Percentiles rank a stretch among this genome's conserved stretches.
These are phyloP conservation scores for Rhypophila decipiens DNA, from an alignment of 495 filamentous ascomycete species.

Conservation along the genomic window DNA sequence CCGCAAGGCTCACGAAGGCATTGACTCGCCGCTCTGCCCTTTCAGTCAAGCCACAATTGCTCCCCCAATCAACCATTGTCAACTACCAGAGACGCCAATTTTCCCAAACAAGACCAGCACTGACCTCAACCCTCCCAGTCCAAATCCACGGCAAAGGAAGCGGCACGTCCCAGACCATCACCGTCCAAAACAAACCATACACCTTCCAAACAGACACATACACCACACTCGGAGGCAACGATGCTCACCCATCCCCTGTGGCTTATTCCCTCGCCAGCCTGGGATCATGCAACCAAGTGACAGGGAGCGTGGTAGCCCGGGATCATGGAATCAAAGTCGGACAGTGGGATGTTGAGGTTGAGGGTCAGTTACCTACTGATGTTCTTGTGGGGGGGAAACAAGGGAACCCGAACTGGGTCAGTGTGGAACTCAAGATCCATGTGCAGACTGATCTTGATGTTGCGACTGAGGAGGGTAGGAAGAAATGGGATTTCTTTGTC, in stretches of 20 bases:
- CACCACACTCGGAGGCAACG: slow-evolving; percentile 16
- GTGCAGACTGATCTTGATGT: slow-evolving; percentile 19
- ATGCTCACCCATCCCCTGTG: slow-evolving; percentile 20
- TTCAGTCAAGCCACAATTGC: too few relatives aligned
- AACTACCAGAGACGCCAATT: too few relatives aligned
- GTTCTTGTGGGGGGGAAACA: slow-evolving; percentile 15
- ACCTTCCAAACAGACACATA: slow-evolving; percentile 18
- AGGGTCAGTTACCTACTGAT: slow-evolving; percentile 14
- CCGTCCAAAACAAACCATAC: slow-evolving; percentile 17
- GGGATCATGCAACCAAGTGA: slow-evolving; percentile 23
- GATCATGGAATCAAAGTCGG: slow-evolving; percentile 18
- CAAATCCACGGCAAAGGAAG: slow-evolving; percentile 12
- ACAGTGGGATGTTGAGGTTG: slow-evolving; percentile 15
- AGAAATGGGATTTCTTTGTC: slow-evolving; percentile 11
- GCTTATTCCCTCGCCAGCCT: slow-evolving; percentile 21
- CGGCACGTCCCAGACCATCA: slow-evolving; percentile 12
- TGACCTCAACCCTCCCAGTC: too few relatives aligned
- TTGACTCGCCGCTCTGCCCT: too few relatives aligned
- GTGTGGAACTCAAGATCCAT: slow-evolving; percentile 6
- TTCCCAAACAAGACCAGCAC: too few relatives aligned
- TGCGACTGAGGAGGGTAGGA: slow-evolving; percentile 1
- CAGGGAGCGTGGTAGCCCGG: slow-evolving; percentile 15
- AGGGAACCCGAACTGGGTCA: slow-evolving; percentile 21
- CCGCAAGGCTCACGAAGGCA: too few relatives aligned
- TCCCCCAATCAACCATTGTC: too few relatives aligned